These are phyloP conservation scores for Chimonanthus praecox DNA, from an alignment of 164 flowering plant species.

Conservation along the genomic window DNA sequence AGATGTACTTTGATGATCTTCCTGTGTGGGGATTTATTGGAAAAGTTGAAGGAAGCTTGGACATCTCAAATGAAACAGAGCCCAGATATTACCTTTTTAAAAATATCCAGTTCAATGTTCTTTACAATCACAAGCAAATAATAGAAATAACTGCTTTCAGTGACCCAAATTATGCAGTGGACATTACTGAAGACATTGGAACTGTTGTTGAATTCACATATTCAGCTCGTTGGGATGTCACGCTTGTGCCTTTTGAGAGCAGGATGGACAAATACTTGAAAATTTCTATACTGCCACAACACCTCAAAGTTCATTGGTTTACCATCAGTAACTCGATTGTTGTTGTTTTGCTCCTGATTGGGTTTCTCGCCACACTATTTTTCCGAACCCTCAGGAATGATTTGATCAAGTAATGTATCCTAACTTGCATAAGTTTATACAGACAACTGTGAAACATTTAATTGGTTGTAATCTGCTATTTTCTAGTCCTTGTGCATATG, in stretches of 20 bases:
- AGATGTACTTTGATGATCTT: conserved; percentile 83
- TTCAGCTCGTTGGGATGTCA: conserved; percentile 61
- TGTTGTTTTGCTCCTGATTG: conserved; percentile 48
- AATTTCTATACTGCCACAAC: conserved; percentile 40
- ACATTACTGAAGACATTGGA: conserved; percentile 55
- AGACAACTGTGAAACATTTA: not conserved
- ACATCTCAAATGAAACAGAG: conserved; percentile 12
- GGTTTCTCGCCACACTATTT: conserved; percentile 41
- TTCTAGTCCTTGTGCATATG: not conserved
- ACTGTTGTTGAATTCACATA: conserved; percentile 51
- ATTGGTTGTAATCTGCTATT: not conserved
- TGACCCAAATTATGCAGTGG: conserved; percentile 59
- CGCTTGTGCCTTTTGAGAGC: conserved; percentile 33
- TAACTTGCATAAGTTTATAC: not conserved
- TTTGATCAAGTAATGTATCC: conserved; percentile 21
- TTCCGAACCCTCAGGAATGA: conserved; percentile 65
- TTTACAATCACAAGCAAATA: conserved; percentile 55
- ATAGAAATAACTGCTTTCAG: conserved; percentile 57
- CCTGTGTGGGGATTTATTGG: conserved; percentile 87
- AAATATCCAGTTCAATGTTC: conserved; percentile 56
- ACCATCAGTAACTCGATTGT: conserved; percentile 53
- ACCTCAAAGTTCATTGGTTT: conserved; percentile 59
- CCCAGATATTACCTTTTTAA: conserved; percentile 58
- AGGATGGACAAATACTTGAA: conserved; percentile 58
- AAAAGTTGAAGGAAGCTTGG: conserved; percentile 44